A percentile compares a stretch with the other conserved stretches of the same genome.
These are phyloP conservation scores for Hypomyces rosellus DNA, from an alignment of 2,329 filamentous ascomycete genomes.

Conservation along the genomic window DNA sequence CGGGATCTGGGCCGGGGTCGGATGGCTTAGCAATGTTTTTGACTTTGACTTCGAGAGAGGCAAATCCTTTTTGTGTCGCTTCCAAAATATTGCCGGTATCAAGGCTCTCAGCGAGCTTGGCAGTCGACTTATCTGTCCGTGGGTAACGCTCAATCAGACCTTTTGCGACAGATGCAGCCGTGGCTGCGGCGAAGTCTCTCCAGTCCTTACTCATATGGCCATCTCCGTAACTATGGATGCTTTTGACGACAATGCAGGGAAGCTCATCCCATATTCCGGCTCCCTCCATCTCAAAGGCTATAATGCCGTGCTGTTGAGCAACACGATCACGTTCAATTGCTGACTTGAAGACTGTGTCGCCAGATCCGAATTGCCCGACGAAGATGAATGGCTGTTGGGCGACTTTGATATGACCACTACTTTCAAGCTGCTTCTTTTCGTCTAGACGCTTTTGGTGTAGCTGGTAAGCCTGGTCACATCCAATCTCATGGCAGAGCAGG, in stretches of 20 bases:
- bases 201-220: constrained; percentile 32
- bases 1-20: background rate
- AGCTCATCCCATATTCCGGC: constrained; percentile 24
- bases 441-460: constrained; percentile 2
- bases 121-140: too few species aligned
- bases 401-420: background rate
- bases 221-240: constrained; percentile 34
- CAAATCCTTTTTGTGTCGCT: background rate
- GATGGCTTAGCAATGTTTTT: background rate
- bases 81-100: background rate
- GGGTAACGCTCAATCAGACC: constrained; percentile 16
- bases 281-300: constrained; percentile 29
- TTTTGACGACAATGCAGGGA: constrained; percentile 30
- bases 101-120: too few species aligned
- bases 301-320: constrained; percentile 16
- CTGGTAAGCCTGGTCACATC: background rate
- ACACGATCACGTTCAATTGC: constrained; percentile 28
- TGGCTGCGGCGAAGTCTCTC: constrained; percentile 31
- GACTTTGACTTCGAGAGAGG: background rate
- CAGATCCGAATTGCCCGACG: constrained; percentile 32
- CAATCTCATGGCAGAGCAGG: too few species aligned
- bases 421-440: background rate
- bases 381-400: constrained; percentile 26
- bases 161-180: constrained; percentile 27
- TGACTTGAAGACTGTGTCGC: constrained; percentile 34